Conservation (phyloP, 1,139 yeast genomes). For the Sugiyamaella sp. region DNA sequence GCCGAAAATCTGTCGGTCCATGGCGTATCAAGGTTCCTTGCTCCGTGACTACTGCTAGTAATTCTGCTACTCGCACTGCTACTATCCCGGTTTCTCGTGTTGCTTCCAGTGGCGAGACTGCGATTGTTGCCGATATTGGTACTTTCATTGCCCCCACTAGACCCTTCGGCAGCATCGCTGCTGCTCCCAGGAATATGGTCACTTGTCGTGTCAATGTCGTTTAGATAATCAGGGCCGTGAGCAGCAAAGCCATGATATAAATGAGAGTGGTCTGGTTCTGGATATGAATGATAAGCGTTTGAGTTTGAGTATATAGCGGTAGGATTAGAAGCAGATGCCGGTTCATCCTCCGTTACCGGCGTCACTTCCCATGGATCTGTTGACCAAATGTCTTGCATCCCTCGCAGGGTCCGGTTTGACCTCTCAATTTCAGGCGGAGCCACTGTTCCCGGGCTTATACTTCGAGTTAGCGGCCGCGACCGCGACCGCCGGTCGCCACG, state of each 20-base stretch:
- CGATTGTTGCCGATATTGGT: slow-evolving; percentile 4
- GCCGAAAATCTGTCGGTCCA: neutral
- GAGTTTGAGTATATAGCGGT: neutral
- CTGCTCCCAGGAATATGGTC: no score
- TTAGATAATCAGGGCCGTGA: no score
- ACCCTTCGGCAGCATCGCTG: no score
- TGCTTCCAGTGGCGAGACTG: no score
- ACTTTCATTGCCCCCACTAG: neutral
- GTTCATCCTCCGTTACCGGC: neutral
- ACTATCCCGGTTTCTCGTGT: no score
- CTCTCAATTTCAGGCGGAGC: slow-evolving; percentile 13
- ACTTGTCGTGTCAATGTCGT: neutral
- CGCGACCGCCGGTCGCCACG: slow-evolving; percentile 7
- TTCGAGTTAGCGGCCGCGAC: neutral
- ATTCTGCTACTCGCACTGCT: neutral
- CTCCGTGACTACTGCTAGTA: neutral
- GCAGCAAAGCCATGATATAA: no score
- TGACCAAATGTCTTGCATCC: neutral
- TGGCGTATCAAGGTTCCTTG: neutral
- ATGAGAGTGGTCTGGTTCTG: no score
- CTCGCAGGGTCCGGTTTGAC: neutral
- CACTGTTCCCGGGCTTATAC: slow-evolving; percentile 10
- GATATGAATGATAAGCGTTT: no score
- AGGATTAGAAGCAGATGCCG: neutral
- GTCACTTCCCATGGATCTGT: neutral